Conservation (phyloP, 202 grass and related monocot genomes). For the Miscanthus sacchariflorus region DNA sequence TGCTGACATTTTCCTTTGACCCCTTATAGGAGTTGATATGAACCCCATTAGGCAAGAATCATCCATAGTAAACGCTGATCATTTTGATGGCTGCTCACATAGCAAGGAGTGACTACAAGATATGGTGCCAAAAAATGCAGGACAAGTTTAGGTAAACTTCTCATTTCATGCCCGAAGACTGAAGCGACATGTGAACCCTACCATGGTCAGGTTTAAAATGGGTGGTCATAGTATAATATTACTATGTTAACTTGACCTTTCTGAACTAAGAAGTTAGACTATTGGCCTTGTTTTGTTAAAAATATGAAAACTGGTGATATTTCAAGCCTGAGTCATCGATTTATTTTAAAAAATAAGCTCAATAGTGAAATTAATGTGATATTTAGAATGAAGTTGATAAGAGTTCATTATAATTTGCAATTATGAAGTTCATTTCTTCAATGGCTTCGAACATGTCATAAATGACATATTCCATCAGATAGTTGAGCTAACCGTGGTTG, state of each 20-base stretch:
- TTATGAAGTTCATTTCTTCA: neutral
- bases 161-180: slow-evolving; percentile 20
- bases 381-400: neutral
- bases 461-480: slow-evolving; percentile 14
- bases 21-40: slow-evolving; percentile 60
- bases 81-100: slow-evolving; percentile 59
- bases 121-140: slow-evolving; percentile 53
- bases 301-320: slow-evolving; percentile 13
- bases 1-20: slow-evolving; percentile 16
- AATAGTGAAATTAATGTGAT: neutral
- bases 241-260: slow-evolving; percentile 2
- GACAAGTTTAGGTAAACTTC: slow-evolving; percentile 57
- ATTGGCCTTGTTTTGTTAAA: neutral
- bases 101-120: slow-evolving; percentile 52
- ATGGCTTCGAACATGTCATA: slow-evolving; percentile 7
- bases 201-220: neutral
- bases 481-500: slow-evolving; percentile 24
- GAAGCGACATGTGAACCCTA: neutral
- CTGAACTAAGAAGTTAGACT: slow-evolving; percentile 14
- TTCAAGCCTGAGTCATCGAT: neutral
- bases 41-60: slow-evolving; percentile 59
- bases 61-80: slow-evolving; percentile 45
- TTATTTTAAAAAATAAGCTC: neutral
- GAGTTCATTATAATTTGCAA: neutral
- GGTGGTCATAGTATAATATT: neutral